Evolutionary conservation across 768 basidiomycete species (phyloP).

Genomic region (Lactifluus hygrophoroides): DNA sequence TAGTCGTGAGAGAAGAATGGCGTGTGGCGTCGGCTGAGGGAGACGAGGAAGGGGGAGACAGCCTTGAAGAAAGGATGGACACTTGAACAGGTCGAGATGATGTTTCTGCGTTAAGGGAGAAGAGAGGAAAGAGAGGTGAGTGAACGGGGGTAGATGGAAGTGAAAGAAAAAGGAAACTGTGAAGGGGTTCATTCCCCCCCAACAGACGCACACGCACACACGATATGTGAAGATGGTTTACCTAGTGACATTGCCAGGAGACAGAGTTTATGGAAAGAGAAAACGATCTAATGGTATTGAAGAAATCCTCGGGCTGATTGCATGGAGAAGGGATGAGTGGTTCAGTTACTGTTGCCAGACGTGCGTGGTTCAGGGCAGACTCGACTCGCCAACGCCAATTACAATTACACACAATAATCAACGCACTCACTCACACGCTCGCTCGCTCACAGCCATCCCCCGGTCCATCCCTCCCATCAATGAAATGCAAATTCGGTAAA

Average conservation of each 20-base stretch:
- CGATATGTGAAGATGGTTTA: neutral
- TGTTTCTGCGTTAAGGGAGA: slow-evolving; percentile 3
- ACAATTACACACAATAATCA: no score
- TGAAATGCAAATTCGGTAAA: neutral
- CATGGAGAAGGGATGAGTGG: slow-evolving; percentile 2
- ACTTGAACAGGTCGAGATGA: slow-evolving; percentile 7
- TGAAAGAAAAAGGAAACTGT: slow-evolving; percentile 3
- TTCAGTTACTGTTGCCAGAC: neutral
- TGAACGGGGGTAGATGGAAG: neutral
- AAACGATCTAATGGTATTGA: neutral
- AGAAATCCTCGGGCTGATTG: neutral
- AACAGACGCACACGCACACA: no score
- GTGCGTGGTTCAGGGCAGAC: slow-evolving; percentile 10
- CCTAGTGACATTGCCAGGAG: slow-evolving; percentile 17
- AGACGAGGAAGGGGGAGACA: neutral
- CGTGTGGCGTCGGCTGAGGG: slow-evolving; percentile 9
- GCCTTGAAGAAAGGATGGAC: slow-evolving; percentile 9
- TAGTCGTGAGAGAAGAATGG: slow-evolving; percentile 1
- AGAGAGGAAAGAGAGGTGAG: neutral
- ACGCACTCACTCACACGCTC: neutral
- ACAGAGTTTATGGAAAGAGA: neutral
- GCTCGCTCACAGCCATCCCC: neutral
- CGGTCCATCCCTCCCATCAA: neutral
- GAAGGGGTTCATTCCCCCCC: neutral
- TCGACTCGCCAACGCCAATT: no score